Evolutionary conservation across 495 filamentous ascomycete species (phyloP).

Genomic region (Daldinia grandis): DNA sequence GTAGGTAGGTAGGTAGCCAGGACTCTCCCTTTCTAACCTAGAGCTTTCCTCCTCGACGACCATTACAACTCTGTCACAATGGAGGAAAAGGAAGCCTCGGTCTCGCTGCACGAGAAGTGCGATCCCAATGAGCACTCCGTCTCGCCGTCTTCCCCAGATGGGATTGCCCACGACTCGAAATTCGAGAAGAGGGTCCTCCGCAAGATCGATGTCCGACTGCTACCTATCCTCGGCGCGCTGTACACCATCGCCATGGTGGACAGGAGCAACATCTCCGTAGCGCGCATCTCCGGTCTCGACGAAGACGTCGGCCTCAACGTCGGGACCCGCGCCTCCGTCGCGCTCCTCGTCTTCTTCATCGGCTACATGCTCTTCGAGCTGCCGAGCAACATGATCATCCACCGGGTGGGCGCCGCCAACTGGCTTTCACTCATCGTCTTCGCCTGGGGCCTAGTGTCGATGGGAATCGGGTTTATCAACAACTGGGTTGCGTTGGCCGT

Average conservation of each 20-base stretch:
- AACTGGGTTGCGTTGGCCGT: slow-evolving; percentile 60
- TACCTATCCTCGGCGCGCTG: slow-evolving; percentile 62
- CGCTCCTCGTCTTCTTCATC: slow-evolving; percentile 63
- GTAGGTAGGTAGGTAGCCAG: no score
- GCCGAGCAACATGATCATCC: slow-evolving; percentile 77
- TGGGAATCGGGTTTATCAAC: slow-evolving; percentile 67
- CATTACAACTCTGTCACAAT: neutral
- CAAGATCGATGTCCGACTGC: slow-evolving; percentile 69
- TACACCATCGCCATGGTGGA: slow-evolving; percentile 46
- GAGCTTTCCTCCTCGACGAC: neutral
- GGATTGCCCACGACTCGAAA: slow-evolving; percentile 13
- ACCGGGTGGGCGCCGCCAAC: slow-evolving; percentile 62
- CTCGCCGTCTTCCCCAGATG: neutral
- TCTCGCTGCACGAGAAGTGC: slow-evolving; percentile 36
- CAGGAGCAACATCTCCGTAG: slow-evolving; percentile 52
- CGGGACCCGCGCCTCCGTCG: slow-evolving; percentile 43
- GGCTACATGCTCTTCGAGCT: slow-evolving; percentile 51
- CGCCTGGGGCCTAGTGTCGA: slow-evolving; percentile 63
- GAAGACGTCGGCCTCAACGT: slow-evolving; percentile 33
- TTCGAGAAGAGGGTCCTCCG: slow-evolving; percentile 53
- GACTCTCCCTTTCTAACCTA: neutral
- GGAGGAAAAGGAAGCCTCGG: slow-evolving; percentile 28
- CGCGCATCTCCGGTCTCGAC: slow-evolving; percentile 60
- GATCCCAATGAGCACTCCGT: slow-evolving; percentile 4
- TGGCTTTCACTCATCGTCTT: slow-evolving; percentile 68